These are phyloP conservation scores for Agaricus subrufescens DNA, from an alignment of 768 basidiomycete genomes.

Conservation along the genomic window DNA sequence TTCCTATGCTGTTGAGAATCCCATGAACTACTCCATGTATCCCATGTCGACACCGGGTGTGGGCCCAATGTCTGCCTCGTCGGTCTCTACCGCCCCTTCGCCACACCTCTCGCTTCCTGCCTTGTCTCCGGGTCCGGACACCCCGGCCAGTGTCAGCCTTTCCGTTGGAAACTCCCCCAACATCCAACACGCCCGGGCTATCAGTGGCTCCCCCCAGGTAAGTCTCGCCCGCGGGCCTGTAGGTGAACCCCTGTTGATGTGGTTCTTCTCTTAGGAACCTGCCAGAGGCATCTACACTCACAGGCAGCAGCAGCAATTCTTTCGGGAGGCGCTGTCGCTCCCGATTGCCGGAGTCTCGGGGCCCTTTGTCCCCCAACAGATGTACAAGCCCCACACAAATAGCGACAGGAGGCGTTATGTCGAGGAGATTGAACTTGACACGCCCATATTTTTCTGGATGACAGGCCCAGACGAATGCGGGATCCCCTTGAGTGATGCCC, in stretches of 20 bases:
- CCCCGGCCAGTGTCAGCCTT: neutral
- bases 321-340: slow-evolving; percentile 34
- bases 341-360: slow-evolving; percentile 30
- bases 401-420: slow-evolving; percentile 77
- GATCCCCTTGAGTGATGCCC: slow-evolving; percentile 57
- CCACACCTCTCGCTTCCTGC: slow-evolving; percentile 1
- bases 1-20: neutral
- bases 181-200: slow-evolving; percentile 4
- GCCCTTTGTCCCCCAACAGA: slow-evolving; percentile 63
- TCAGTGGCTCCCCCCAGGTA: slow-evolving; percentile 1
- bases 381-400: slow-evolving; percentile 74
- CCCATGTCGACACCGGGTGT: neutral
- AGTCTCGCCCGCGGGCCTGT: neutral
- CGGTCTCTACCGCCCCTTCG: neutral
- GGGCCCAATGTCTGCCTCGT: neutral
- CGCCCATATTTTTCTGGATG: slow-evolving; percentile 59
- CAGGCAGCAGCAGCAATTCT: slow-evolving; percentile 40
- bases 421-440: slow-evolving; percentile 58
- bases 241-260: slow-evolving; percentile 6
- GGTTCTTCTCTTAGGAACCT: slow-evolving; percentile 12
- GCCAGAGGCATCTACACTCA: slow-evolving; percentile 29
- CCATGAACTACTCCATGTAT: neutral
- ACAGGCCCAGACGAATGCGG: slow-evolving; percentile 53
- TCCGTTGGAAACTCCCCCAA: slow-evolving; percentile 6
- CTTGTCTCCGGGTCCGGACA: slow-evolving; percentile 1